A percentile compares a stretch with the other conserved stretches of the same genome.
phyloP scores from a whole-genome alignment of 2,329 filamentous ascomycete species.

The Xylariomycetidae sp. region DNA sequence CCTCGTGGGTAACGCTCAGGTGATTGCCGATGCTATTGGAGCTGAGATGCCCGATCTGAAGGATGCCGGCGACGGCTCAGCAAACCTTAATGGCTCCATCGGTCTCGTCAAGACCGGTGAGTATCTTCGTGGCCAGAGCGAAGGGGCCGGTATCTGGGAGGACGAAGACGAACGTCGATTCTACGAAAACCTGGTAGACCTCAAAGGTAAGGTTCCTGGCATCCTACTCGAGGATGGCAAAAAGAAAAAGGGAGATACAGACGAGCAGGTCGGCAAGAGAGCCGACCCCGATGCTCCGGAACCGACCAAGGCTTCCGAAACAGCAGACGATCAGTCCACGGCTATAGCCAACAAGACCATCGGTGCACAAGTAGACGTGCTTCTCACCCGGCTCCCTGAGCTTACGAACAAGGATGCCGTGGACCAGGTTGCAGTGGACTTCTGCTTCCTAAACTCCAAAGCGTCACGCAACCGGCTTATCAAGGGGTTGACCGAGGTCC shows the following conservation, averaged over 20 bases:
- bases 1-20: slow-evolving; percentile 81
- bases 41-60: slow-evolving; percentile 91
- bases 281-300: slow-evolving; percentile 48
- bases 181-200: slow-evolving; percentile 92
- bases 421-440: slow-evolving; percentile 89
- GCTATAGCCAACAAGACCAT: slow-evolving; percentile 97
- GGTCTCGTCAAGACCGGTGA: slow-evolving; percentile 91
- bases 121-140: slow-evolving; percentile 82
- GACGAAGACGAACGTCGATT: slow-evolving; percentile 97
- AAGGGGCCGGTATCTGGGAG: slow-evolving; percentile 95
- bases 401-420: slow-evolving; percentile 86
- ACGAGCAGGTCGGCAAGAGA: slow-evolving; percentile 79
- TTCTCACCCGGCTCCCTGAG: slow-evolving; percentile 83
- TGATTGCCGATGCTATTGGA: slow-evolving; percentile 80
- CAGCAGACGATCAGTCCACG: slow-evolving; percentile 77
- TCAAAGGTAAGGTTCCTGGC: slow-evolving; percentile 91
- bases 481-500: slow-evolving; percentile 89
- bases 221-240: slow-evolving; percentile 91
- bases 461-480: slow-evolving; percentile 90
- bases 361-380: slow-evolving; percentile 88
- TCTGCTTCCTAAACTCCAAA: slow-evolving; percentile 97
- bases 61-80: slow-evolving; percentile 67
- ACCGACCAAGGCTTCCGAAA: slow-evolving; percentile 42
- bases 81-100: slow-evolving; percentile 67
- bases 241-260: slow-evolving; percentile 80